phyloP scores from a whole-genome alignment of 2,329 filamentous ascomycete species.

The Boeremia exigua region DNA sequence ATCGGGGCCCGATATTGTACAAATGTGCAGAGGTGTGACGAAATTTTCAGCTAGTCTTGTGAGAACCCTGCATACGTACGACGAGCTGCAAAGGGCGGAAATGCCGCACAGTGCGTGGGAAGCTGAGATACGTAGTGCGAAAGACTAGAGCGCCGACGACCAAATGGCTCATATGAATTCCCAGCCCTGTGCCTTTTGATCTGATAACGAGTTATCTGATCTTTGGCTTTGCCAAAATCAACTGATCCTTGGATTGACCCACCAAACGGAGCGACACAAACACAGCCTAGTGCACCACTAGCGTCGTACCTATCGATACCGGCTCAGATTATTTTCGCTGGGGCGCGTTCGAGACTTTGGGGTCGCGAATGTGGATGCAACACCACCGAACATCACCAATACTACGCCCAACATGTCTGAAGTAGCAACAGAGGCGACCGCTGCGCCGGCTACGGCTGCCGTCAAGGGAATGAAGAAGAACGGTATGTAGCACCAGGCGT shows the following conservation, averaged over 20 bases:
- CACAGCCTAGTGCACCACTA: conserved; percentile 4
- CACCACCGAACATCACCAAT: conserved; percentile 13
- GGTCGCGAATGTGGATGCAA: conserved; percentile 14
- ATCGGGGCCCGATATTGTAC: conserved; percentile 34
- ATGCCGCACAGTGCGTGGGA: conserved; percentile 21
- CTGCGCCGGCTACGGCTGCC: conserved; percentile 45
- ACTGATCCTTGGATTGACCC: conserved; percentile 6
- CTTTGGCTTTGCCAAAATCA: background rate
- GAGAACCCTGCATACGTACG: conserved; percentile 27
- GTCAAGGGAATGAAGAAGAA: conserved; percentile 77
- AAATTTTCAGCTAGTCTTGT: conserved; percentile 39
- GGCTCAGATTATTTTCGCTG: conserved; percentile 30
- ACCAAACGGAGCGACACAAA: conserved; percentile 15
- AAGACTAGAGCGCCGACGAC: conserved; percentile 23
- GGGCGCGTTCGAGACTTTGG: conserved; percentile 22
- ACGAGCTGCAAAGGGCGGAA: conserved; percentile 25
- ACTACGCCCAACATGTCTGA: conserved; percentile 34
- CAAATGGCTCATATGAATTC: conserved; percentile 21
- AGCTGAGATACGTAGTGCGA: conserved; percentile 18
- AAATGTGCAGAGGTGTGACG: conserved; percentile 17
- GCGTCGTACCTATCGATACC: conserved; percentile 29
- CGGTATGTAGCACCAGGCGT: conserved; percentile 58
- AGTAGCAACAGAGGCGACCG: conserved; percentile 51
- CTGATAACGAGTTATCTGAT: conserved; percentile 22
- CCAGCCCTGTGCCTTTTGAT: conserved; percentile 32